Evolutionary conservation across 2,329 filamentous ascomycete species (phyloP), one percentile per base, ranked within the genome.

Genomic region (Rhytidhysteron rufulum): DNA sequence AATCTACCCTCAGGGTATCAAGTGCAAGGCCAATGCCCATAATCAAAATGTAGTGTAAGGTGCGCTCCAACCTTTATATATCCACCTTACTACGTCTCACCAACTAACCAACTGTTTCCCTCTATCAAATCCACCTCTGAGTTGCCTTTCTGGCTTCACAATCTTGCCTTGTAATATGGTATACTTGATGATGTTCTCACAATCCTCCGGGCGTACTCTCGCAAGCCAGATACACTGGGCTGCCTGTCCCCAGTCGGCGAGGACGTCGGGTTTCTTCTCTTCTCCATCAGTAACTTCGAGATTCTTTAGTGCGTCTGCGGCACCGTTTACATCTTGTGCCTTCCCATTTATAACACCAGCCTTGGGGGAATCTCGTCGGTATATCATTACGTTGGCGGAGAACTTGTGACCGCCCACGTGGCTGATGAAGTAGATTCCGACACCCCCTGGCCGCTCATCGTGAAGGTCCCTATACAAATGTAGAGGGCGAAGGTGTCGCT

Each of bases 341-440:
- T 6, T 46, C 50, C 4, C 53, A 8, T 7, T 32, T n/a, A n/a
- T 29, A 29, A n/a, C 25, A n/a, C 38, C 7, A 35, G 49, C 16
- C 39, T 52, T 41, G 37, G 48, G 41, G 13, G 60, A 66, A 6
- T 74, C 72, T 15, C 78, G 76, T 8, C 93, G 79, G 65, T 98
- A 97, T 1, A 98, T 75, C 72, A 98, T 86, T 53, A 97, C 81
- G 57, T 98, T 98, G 20, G 93, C 93, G 34, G 84, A 83, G 69
- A 95, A 97, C 71, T 96, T 96, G 72, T 98, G 93, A 0, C 93
- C 93, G 20, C 93, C 93, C 3, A 96, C 89, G 60, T 98, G 93
- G 51, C 83, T 91, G 59, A 97, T 94, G 62, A 96, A 97, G 69
- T 95, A 95, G 49, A 98, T 87, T 1, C 88, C 91, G 5, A 96